Evolutionary conservation across 1,139 yeast genomes (phyloP).

Genomic region (Protomyces lactucae-debilis): DNA sequence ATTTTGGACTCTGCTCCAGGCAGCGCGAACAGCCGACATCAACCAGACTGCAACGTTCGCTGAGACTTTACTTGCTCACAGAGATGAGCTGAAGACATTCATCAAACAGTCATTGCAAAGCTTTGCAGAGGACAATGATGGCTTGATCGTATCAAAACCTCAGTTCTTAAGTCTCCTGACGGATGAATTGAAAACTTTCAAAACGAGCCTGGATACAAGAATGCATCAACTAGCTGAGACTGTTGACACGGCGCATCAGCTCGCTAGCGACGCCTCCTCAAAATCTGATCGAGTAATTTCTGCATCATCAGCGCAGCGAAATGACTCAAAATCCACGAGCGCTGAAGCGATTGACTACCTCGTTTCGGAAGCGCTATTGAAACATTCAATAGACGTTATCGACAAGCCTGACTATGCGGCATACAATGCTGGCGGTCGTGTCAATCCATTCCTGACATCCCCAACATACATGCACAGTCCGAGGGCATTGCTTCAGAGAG

Average conservation of each 20-base stretch:
- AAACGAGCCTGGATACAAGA: background rate
- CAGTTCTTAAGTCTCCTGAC: background rate
- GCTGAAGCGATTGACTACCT: background rate
- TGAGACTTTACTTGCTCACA: background rate
- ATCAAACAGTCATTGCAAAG: background rate
- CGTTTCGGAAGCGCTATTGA: conserved; percentile 15
- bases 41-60: background rate
- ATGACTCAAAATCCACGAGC: background rate
- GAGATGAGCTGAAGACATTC: background rate
- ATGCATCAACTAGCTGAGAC: background rate
- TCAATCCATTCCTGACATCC: conserved; percentile 37
- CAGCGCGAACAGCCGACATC: background rate
- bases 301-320: background rate
- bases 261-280: background rate
- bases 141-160: background rate
- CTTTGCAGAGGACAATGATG: background rate
- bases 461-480: conserved; percentile 35
- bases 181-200: background rate
- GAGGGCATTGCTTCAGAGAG: conserved; percentile 29
- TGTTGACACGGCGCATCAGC: background rate
- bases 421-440: conserved; percentile 37
- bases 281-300: background rate
- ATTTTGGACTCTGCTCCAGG: background rate
- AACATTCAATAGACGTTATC: conserved; percentile 30
- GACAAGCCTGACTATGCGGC: conserved; percentile 39